These are phyloP conservation scores for Sugiyamaella castrensis DNA, from an alignment of 1,139 yeast genomes.

Conservation along the genomic window DNA sequence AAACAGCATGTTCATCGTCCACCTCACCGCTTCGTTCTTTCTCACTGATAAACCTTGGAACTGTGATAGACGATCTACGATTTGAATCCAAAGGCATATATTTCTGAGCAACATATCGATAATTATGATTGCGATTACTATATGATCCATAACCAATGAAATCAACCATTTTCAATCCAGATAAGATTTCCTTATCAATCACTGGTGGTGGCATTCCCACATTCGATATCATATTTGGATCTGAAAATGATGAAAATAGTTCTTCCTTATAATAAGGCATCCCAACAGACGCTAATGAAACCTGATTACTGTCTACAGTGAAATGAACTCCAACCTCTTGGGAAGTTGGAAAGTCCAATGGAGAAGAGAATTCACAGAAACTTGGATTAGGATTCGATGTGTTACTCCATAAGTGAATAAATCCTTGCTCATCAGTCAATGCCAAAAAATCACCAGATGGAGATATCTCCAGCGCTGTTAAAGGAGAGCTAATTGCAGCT, in stretches of 20 bases:
- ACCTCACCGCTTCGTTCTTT: conserved; percentile 37
- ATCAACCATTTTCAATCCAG: conserved; percentile 30
- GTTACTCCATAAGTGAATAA: conserved; percentile 72
- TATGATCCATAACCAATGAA: conserved; percentile 45
- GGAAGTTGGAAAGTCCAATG: conserved; percentile 51
- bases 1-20: conserved; percentile 15
- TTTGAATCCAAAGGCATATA: conserved; percentile 46
- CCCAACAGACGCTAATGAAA: conserved; percentile 71
- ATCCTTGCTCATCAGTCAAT: conserved; percentile 62
- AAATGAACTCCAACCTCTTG: conserved; percentile 33
- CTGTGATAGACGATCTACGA: conserved; percentile 35
- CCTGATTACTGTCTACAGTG: conserved; percentile 46
- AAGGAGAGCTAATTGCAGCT: conserved; percentile 39
- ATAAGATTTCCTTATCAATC: conserved; percentile 34
- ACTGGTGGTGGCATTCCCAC: conserved; percentile 37
- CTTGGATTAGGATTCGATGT: conserved; percentile 26
- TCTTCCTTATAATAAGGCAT: conserved; percentile 83
- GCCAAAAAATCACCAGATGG: conserved; percentile 78
- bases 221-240: conserved; percentile 27
- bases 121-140: conserved; percentile 45
- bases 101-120: conserved; percentile 38
- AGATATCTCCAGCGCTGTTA: conserved; percentile 63
- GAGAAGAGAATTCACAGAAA: conserved; percentile 49
- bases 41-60: conserved; percentile 76
- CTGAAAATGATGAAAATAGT: conserved; percentile 70